phyloP scores from a whole-genome alignment of 371 early-diverging fungal species.

The Zopfochytrium polystomum region DNA sequence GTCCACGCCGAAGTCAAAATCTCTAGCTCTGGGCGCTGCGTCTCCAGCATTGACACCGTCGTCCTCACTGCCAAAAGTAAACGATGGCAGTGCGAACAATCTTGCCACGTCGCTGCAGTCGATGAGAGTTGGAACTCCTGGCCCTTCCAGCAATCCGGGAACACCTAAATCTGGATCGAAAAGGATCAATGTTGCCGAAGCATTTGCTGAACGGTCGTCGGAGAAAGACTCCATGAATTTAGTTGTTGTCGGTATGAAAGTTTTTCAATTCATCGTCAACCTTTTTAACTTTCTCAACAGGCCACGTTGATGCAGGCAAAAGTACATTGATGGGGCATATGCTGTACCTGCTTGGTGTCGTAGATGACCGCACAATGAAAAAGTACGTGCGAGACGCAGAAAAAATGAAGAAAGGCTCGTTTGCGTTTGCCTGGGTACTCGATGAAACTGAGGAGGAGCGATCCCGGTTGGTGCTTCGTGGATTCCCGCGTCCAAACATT shows the following conservation, averaged over 20 bases:
- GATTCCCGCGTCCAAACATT: background rate
- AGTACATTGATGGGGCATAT: slow-evolving; percentile 98
- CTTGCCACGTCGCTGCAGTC: background rate
- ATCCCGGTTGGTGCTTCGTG: slow-evolving; percentile 47
- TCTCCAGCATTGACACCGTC: background rate
- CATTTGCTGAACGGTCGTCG: slow-evolving; percentile 66
- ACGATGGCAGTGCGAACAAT: slow-evolving; percentile 15
- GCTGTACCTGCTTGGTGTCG: slow-evolving; percentile 81
- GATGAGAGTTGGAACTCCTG: slow-evolving; percentile 9
- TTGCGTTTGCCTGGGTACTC: slow-evolving; percentile 94
- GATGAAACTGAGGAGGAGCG: slow-evolving; percentile 94
- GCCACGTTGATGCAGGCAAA: slow-evolving; percentile 99
- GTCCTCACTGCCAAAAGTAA: slow-evolving; percentile 18
- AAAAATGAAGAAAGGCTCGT: slow-evolving; percentile 88
- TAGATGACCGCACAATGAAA: slow-evolving; percentile 82
- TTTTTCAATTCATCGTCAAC: too few relatives aligned
- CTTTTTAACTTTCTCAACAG: slow-evolving; percentile 40
- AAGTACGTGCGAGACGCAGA: slow-evolving; percentile 93
- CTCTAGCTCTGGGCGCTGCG: slow-evolving; percentile 3
- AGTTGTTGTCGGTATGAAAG: slow-evolving; percentile 71
- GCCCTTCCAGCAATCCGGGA: slow-evolving; percentile 5
- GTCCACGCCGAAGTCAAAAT: background rate
- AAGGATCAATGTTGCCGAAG: slow-evolving; percentile 69
- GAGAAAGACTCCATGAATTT: slow-evolving; percentile 75
- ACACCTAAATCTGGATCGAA: too few relatives aligned